Evolutionary conservation across 495 filamentous ascomycete genomes (phyloP).

Genomic region (Poronia punctata): DNA sequence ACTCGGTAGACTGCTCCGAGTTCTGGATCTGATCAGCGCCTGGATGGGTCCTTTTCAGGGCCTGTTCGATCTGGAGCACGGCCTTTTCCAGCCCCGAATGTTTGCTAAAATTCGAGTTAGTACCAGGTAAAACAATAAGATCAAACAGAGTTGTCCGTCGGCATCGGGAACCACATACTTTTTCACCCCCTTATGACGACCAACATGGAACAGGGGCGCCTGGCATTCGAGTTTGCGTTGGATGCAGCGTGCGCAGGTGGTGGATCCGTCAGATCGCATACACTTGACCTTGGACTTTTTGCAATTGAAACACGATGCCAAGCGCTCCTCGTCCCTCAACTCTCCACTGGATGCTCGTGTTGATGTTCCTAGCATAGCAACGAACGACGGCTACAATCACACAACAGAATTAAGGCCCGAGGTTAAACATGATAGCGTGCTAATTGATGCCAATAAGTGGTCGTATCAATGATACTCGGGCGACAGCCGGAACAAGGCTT

Average conservation of each 20-base stretch:
- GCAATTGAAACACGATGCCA: conserved; percentile 61
- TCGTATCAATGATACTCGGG: not conserved
- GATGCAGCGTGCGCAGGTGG: conserved; percentile 56
- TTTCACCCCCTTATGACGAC: conserved; percentile 66
- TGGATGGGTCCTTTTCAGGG: conserved; percentile 54
- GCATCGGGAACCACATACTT: conserved; percentile 48
- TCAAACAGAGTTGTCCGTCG: too few relatives aligned
- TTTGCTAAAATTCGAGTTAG: conserved; percentile 43
- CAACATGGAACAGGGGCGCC: conserved; percentile 61
- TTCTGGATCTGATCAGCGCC: conserved; percentile 42
- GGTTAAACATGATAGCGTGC: conserved; percentile 4
- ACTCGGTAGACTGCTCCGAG: conserved; percentile 46
- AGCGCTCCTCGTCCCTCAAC: conserved; percentile 23
- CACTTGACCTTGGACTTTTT: conserved; percentile 64
- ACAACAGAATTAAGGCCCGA: not conserved
- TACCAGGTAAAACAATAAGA: not conserved
- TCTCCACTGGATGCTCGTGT: conserved; percentile 21
- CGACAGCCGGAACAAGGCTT: too few relatives aligned
- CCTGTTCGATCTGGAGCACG: conserved; percentile 65
- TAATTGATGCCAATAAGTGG: not conserved
- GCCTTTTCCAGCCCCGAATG: conserved; percentile 67
- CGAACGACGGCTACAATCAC: conserved; percentile 10
- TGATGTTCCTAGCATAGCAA: conserved; percentile 21
- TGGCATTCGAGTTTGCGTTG: conserved; percentile 53
- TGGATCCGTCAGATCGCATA: conserved; percentile 38